Evolutionary conservation across 306 rosid genomes (phyloP), one percentile per base, ranked within the genome.

Genomic region (Dryas drummondii): DNA sequence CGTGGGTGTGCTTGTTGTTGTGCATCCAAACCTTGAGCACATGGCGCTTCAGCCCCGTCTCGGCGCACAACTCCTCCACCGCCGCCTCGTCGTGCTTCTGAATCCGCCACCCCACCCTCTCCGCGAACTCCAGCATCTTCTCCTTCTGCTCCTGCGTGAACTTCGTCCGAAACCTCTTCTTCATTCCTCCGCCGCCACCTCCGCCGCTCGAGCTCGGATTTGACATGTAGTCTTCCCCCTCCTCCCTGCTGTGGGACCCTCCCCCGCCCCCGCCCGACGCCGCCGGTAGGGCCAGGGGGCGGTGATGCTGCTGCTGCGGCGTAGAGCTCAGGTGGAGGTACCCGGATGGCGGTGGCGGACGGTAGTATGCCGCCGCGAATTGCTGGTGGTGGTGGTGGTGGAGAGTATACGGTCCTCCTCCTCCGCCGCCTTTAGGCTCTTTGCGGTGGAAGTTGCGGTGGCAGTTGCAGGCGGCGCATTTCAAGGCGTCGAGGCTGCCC

Each of bases 11-110:
- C 88, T 91, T 93, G 78, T 93, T 93, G 66, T 93, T 93, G 79
- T 93, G 98, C 98, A 93, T 93, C 96, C 98, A 93, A 51, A 91
- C 96, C 92, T 93, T 93, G 45, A 91, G 85, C 2, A 93, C 97
- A 3, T 85, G 87, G n/a, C 93, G 84, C 60, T 77, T 82, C 12
- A 91, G 82, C 4, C 87, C 76, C 52, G 54, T 84, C 52, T 89
- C 93, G 0, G 55, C 74, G 56, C 92, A 89, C 77, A 93, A 91
- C 70, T 77, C 83, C 74, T 91, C 96, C 68, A 93, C 93, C 14
- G 87, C 86, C 9, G 79, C 86, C 26, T 87, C 97, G 3, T 93
- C 98, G 26, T 91, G 93, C 73, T 87, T 93, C 88, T 93, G 96
- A 63, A 91, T 83, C 79, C 89, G 83, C 98, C 98, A 93, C 67